Evolutionary conservation across 202 grass and related monocot species (phyloP), one percentile per base, ranked within the genome.

Genomic region (Dendrocalamus latiflorus): DNA sequence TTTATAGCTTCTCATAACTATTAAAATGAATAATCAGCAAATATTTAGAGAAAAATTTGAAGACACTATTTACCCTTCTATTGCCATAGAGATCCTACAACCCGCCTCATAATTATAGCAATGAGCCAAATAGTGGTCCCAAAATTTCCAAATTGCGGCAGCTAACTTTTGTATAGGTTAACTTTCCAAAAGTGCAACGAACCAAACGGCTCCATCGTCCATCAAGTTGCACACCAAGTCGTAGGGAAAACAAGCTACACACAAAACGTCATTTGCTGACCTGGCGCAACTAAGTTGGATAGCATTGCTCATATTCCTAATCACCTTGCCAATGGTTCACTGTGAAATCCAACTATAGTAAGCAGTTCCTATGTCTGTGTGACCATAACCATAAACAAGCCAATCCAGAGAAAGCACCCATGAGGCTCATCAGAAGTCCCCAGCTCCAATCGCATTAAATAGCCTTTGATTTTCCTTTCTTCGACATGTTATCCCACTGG

Each of bases 401-500:
- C 54, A 14, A 30, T 62, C 14, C 9, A 70, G 74, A 49, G 8
- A 51, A 51, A 42, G 78, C 70, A 55, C 10, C 30, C n/a, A 70
- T 69, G 55, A 60, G 39, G 33, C 39, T 47, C 25, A 8, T 10
- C 67, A 18, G 13, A 70, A 18, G 74, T 28, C n/a, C 43, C 62
- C 17, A 13, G 1, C 70, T 58, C 61, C 49, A 86, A 86, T 66
- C 65, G 11, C 59, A 79, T 83, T 86, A 2, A 81, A 78, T 80
- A 24, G 1, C 75, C 18, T 33, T 74, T 60, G 47, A 28, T 65
- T 49, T 34, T 25, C 28, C 55, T 49, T 34, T 25, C 28, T 12
- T 2, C 57, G 1, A 10, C 6, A 61, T 4, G 16, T 33, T 17
- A 6, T 26, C 14, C 36, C 3, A 17, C 49, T 79, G 84, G 36